These are phyloP conservation scores for Exserohilum rostratum DNA, from an alignment of 2,329 filamentous ascomycete genomes.

Conservation along the genomic window DNA sequence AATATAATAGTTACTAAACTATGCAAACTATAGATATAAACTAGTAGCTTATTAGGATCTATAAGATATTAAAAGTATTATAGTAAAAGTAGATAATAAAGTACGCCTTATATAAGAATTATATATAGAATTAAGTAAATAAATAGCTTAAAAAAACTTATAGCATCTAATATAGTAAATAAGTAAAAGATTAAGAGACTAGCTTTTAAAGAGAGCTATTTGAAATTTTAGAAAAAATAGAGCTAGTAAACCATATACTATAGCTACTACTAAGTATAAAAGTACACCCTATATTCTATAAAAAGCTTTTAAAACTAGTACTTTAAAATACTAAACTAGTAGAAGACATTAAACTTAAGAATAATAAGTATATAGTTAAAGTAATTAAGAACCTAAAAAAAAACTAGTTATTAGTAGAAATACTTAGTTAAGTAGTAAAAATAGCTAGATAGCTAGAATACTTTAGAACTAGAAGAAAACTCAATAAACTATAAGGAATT, in stretches of 20 bases:
- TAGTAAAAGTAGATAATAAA: not conserved
- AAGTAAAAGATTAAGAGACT: constrained; percentile 2
- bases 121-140: not conserved
- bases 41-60: not conserved
- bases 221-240: not conserved
- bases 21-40: not conserved
- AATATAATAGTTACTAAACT: not conserved
- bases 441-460: not conserved
- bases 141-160: not conserved
- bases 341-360: not conserved
- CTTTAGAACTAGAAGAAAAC: not conserved
- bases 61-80: not conserved
- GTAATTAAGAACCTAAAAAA: not conserved
- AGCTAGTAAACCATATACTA: not conserved
- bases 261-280: not conserved
- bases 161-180: not conserved
- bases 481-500: not conserved
- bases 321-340: not conserved
- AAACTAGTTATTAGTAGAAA: not conserved
- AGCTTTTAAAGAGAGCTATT: constrained; percentile 1
- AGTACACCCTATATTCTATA: constrained; percentile 4
- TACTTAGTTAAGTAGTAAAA: not conserved
- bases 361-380: not conserved
- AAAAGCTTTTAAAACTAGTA: not conserved
- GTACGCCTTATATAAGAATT: not conserved